A percentile compares a stretch with the other conserved stretches of the same genome.
Conservation (phyloP, 2,329 filamentous ascomycete genomes). For the Magnaporthiopsis poae region DNA sequence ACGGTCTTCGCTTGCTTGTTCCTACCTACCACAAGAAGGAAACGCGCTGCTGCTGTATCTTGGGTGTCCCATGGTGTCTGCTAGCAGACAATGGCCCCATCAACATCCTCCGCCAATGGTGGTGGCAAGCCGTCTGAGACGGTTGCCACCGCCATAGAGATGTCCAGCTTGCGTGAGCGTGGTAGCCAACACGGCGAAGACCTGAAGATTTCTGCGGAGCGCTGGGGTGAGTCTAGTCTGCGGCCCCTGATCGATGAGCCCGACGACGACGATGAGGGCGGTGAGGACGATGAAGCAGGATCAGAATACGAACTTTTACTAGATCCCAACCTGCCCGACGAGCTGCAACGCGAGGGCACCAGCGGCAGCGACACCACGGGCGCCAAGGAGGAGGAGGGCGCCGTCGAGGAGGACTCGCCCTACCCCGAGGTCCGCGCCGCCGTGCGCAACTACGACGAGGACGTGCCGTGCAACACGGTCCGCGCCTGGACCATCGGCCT, state of each 20-base stretch:
- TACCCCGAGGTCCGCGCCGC: constrained; percentile 58
- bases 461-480: constrained; percentile 56
- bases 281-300: constrained; percentile 32
- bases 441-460: constrained; percentile 54
- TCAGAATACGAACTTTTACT: constrained; percentile 48
- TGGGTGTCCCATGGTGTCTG: constrained; percentile 3
- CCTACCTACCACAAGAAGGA: neutral
- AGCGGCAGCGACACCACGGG: constrained; percentile 14
- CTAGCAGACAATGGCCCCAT: constrained; percentile 7
- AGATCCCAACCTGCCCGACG: constrained; percentile 40
- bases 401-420: constrained; percentile 42
- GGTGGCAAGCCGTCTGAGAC: constrained; percentile 25
- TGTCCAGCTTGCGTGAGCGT: constrained; percentile 16
- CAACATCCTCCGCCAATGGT: constrained; percentile 13
- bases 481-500: constrained; percentile 56
- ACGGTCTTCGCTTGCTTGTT: neutral
- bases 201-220: constrained; percentile 20
- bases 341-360: constrained; percentile 22
- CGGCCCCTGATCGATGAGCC: constrained; percentile 15
- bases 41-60: neutral
- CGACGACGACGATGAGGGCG: constrained; percentile 24
- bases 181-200: constrained; percentile 16
- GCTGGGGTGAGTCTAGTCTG: constrained; percentile 27
- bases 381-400: constrained; percentile 22
- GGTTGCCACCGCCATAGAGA: constrained; percentile 13